A percentile compares a stretch with the other conserved stretches of the same genome.
Conservation (phyloP, 805 yeast genomes). For the Ogataea ganodermae region DNA sequence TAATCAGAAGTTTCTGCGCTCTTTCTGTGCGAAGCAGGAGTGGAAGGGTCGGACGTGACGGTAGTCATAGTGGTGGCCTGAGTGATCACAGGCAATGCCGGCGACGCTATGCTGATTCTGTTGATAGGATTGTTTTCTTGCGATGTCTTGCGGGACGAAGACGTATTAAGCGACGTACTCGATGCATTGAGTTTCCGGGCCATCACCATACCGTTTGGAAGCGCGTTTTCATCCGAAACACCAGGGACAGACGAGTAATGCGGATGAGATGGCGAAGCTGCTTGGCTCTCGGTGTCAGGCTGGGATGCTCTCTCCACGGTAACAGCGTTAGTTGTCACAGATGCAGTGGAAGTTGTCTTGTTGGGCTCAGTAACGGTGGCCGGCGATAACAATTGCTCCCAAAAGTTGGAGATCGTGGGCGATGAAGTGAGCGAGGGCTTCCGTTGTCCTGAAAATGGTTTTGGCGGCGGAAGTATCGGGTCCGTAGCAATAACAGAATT, state of each 20-base stretch:
- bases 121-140: slow-evolving; percentile 31
- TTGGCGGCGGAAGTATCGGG: slow-evolving; percentile 23
- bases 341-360: slow-evolving; percentile 10
- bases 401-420: slow-evolving; percentile 22
- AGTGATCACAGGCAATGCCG: slow-evolving; percentile 39
- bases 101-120: slow-evolving; percentile 33
- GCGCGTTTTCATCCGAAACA: slow-evolving; percentile 16
- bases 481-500: slow-evolving; percentile 20
- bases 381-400: slow-evolving; percentile 23
- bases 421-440: slow-evolving; percentile 18
- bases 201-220: slow-evolving; percentile 10
- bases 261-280: slow-evolving; percentile 16
- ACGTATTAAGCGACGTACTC: slow-evolving; percentile 20
- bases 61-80: slow-evolving; percentile 38
- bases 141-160: slow-evolving; percentile 24
- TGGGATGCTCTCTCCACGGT: slow-evolving; percentile 1
- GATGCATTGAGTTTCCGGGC: slow-evolving; percentile 18
- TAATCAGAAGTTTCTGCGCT: slow-evolving; percentile 19
- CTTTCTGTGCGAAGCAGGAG: slow-evolving; percentile 18
- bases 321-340: neutral
- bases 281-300: slow-evolving; percentile 9
- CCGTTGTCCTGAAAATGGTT: slow-evolving; percentile 22
- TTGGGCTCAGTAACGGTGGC: slow-evolving; percentile 11
- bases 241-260: slow-evolving; percentile 7
- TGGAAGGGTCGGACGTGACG: slow-evolving; percentile 26